Evolutionary conservation across 441 rosid genomes (phyloP), one percentile per base, ranked within the genome.

Genomic region (Raphanus hybrid): DNA sequence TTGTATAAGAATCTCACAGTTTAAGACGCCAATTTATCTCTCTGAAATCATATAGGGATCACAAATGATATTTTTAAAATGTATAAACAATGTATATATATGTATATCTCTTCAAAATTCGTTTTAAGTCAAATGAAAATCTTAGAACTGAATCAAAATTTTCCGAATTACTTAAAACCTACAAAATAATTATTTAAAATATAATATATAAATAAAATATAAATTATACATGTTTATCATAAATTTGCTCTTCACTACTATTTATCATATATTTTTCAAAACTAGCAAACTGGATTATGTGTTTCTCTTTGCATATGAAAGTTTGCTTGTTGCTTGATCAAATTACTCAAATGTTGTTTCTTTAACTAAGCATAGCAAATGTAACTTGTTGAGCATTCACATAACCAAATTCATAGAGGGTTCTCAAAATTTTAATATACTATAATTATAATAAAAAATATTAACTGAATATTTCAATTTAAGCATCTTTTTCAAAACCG

Each of bases 261-360:
- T 8, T 8, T 37, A 6, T 5, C 34, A n/a, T 35, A 3, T n/a
- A 6, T 54, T 35, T 43, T 41, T 14, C 3, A 11, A 48, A 72
- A 60, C 23, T 14, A 11, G 43, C n/a, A 23, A 37, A 39, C 29
- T 26, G 2, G 27, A 9, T 35, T 35, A 1, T 34, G 0, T 43
- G 4, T 20, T 15, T 32, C 16, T 12, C 3, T 67, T 57, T n/a
- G 37, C 14, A 8, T 37, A 15, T 43, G 18, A 75, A 16, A 0
- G 5, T 66, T 11, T 67, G 59, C 35, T 41, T 59, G 23, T 3
- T 75, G 32, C 61, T 75, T 59, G 67, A 58, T 16, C 10, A 29
- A 27, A 12, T 11, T 5, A 60, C 16, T 60, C 2, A 59, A 59
- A 10, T 12, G 9, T 27, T 37, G 18, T 37, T 23, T 60, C 0